A percentile compares a stretch with the other conserved stretches of the same genome.
Evolutionary conservation across 305 asterid species (phyloP).

Genomic region (Rubia tinctorum): DNA sequence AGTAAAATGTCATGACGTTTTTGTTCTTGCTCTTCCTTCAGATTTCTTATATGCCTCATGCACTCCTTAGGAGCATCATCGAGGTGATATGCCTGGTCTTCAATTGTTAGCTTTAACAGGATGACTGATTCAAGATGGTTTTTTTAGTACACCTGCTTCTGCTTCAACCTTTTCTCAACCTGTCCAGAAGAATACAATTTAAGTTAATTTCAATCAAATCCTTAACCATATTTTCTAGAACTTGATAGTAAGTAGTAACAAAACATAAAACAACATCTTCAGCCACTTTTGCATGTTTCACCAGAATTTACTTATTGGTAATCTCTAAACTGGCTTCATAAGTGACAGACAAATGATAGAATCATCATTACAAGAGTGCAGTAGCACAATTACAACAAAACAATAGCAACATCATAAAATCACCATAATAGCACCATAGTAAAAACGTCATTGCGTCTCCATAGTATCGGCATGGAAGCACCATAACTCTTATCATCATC

Average conservation of each 20-base stretch:
- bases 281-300: conserved; percentile 94
- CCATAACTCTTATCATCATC: too few species aligned
- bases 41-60: conserved; percentile 82
- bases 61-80: conserved; percentile 97
- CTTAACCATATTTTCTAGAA: conserved; percentile 1
- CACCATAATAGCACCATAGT: too few species aligned
- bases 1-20: conserved; percentile 65
- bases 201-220: neutral
- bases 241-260: conserved; percentile 3
- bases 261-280: conserved; percentile 99
- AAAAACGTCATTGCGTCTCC: too few species aligned
- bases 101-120: conserved; percentile 83
- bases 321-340: conserved; percentile 65
- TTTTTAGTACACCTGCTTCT: conserved; percentile 80
- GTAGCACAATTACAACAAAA: too few species aligned
- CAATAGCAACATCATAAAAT: too few species aligned
- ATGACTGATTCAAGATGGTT: conserved; percentile 91
- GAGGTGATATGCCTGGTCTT: conserved; percentile 80
- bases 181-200: conserved; percentile 30
- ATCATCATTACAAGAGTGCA: too few species aligned
- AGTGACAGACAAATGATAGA: too few species aligned
- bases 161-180: conserved; percentile 99
- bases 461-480: too few species aligned
- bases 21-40: conserved; percentile 88
- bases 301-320: conserved; percentile 73